Evolutionary conservation across 768 basidiomycete species (phyloP).

Genomic region (Pisolithus orientalis): DNA sequence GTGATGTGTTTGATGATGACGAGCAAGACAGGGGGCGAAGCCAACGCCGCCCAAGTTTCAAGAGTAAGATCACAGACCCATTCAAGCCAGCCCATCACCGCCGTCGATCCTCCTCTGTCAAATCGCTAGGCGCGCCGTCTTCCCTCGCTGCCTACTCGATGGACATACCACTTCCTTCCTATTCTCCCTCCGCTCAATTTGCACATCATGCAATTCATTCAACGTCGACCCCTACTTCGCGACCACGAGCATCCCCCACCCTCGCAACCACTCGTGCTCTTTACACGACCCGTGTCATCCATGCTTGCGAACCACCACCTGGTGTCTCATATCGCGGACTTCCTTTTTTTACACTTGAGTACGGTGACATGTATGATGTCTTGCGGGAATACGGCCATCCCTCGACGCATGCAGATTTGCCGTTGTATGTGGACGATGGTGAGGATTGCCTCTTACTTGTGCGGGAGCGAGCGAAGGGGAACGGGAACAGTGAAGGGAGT

Average conservation of each 20-base stretch:
- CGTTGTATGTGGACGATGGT: slow-evolving; percentile 71
- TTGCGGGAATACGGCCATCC: slow-evolving; percentile 77
- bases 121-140: slow-evolving; percentile 27
- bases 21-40: slow-evolving; percentile 23
- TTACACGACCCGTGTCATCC: slow-evolving; percentile 64
- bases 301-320: slow-evolving; percentile 58
- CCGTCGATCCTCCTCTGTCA: slow-evolving; percentile 28
- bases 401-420: slow-evolving; percentile 63
- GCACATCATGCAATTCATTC: slow-evolving; percentile 12
- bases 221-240: slow-evolving; percentile 3
- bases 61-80: slow-evolving; percentile 27
- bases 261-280: slow-evolving; percentile 38
- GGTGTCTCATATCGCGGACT: slow-evolving; percentile 64
- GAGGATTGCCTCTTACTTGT: slow-evolving; percentile 75
- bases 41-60: slow-evolving; percentile 26
- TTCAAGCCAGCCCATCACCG: slow-evolving; percentile 27
- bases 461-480: slow-evolving; percentile 35
- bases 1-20: slow-evolving; percentile 17
- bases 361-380: slow-evolving; percentile 59
- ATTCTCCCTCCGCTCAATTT: slow-evolving; percentile 15
- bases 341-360: slow-evolving; percentile 69
- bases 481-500: slow-evolving; percentile 24
- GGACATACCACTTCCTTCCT: slow-evolving; percentile 18
- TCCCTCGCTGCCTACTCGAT: slow-evolving; percentile 17
- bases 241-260: slow-evolving; percentile 17